Evolutionary conservation across 805 yeast species (phyloP).

Genomic region (Cyberlindnera japonica): DNA sequence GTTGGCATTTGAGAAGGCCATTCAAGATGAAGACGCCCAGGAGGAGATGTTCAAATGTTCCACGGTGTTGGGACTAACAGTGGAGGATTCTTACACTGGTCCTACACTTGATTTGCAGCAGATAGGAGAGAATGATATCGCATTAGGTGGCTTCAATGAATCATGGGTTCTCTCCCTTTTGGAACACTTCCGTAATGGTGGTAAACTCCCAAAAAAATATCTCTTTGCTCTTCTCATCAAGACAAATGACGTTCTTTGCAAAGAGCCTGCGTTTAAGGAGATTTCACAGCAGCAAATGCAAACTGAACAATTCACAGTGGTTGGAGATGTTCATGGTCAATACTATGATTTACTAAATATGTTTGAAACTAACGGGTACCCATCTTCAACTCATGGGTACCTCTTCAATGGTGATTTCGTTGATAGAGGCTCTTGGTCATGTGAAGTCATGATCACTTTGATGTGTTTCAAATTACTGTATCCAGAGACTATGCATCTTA

Average conservation of each 20-base stretch:
- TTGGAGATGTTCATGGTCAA: constrained; percentile 98
- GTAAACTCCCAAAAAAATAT: constrained; percentile 72
- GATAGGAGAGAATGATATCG: constrained; percentile 26
- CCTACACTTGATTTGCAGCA: constrained; percentile 43
- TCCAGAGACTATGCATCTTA: constrained; percentile 68
- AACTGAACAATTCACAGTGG: constrained; percentile 57
- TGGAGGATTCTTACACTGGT: constrained; percentile 59
- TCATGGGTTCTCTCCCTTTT: constrained; percentile 65
- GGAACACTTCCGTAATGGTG: constrained; percentile 67
- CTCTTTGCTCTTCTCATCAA: constrained; percentile 77
- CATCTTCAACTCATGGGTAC: constrained; percentile 61
- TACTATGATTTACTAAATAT: constrained; percentile 84
- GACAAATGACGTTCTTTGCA: constrained; percentile 57
- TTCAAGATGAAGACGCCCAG: constrained; percentile 72
- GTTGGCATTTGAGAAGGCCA: constrained; percentile 82
- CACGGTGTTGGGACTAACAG: constrained; percentile 24
- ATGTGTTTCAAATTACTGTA: constrained; percentile 73
- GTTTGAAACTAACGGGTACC: constrained; percentile 71
- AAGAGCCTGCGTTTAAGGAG: constrained; percentile 77
- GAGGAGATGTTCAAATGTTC: constrained; percentile 23
- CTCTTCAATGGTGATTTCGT: constrained; percentile 97
- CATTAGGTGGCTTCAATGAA: constrained; percentile 35
- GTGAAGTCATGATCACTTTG: constrained; percentile 84
- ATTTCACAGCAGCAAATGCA: constrained; percentile 34
- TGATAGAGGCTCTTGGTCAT: constrained; percentile 97